Base-by-base conservation (phyloP, 257 asterid species). In the Penstemon barbatus region DNA sequence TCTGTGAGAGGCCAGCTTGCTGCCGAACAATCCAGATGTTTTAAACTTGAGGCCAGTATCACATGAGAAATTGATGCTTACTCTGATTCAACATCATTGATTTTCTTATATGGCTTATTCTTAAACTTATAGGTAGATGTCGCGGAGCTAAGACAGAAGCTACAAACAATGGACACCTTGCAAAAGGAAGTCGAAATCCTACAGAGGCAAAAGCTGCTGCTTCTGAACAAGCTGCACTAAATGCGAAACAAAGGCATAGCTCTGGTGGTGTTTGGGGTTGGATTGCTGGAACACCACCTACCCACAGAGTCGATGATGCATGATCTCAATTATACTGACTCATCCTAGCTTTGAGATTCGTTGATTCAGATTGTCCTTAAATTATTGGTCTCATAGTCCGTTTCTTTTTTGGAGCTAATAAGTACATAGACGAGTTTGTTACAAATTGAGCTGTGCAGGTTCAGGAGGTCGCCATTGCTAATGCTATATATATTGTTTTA, bases 181-280 rank as follows among this genome's bases (percentile, higher is more conserved):
- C 86, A 81, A 61, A 93, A 87, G 83, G 97, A 93, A 79, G 91
- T 93, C 5, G 97, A 93, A 80, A 82, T 93, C 82, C 97, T 93
- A 57, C 94, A 78, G 73, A 82, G 99, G 65, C 99, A 93, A 77
- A 94, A 91, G 90, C 97, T 65, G 33, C 33, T 25, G 97, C 97
- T 79, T 85, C 99, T 9, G 99, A 94, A 77, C 93, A 94, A 81
- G 97, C 96, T 74, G 95, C 87, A 53, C 71, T 78, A 42, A 78
- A 73, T 64, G 96, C 89, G 37, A 89, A 76, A 70, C 91, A 80
- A 71, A 85, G 77, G 82, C 96, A 83, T 71, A 67, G 90, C 75
- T 89, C 96, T 9, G 86, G 95, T 6, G 96, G 99, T 41, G 90
- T 94, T 45, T 94, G 97, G 99, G 96, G 97, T 38, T 94, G 99